Conservation (phyloP, 2,329 filamentous ascomycete genomes). For the Anthostomella pinea region DNA sequence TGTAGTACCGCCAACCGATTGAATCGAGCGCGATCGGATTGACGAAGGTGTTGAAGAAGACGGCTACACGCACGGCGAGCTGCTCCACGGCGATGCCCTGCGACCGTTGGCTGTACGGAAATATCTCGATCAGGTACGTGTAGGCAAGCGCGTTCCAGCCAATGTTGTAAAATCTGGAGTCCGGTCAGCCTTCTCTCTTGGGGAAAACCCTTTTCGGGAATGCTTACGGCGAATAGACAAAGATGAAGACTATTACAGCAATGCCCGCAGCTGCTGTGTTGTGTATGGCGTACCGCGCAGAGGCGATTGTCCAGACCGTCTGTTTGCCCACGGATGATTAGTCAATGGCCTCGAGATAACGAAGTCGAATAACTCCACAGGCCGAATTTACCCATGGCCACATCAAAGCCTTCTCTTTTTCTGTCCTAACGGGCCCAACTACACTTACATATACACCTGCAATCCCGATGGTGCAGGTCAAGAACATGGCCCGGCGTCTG, state of each 20-base stretch:
- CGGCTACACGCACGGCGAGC: background rate
- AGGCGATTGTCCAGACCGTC: slow-evolving; percentile 39
- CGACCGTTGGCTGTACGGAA: background rate
- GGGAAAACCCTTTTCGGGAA: slow-evolving; percentile 1
- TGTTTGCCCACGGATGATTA: too few relatives aligned
- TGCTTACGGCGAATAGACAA: slow-evolving; percentile 35
- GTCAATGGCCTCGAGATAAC: too few relatives aligned
- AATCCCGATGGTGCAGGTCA: slow-evolving; percentile 37
- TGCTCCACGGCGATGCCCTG: background rate
- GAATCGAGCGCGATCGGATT: background rate
- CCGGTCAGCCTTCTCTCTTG: too few relatives aligned
- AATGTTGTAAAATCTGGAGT: too few relatives aligned
- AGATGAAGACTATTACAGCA: slow-evolving; percentile 41
- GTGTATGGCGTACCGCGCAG: slow-evolving; percentile 36
- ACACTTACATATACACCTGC: slow-evolving; percentile 36
- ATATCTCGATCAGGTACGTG: slow-evolving; percentile 2
- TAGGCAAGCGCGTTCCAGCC: background rate
- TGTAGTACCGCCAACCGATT: slow-evolving; percentile 1
- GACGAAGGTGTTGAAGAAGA: background rate
- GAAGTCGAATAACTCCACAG: too few relatives aligned
- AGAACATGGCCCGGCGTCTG: slow-evolving; percentile 34
- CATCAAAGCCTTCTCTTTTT: too few relatives aligned
- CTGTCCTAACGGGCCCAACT: too few relatives aligned
- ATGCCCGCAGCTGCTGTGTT: slow-evolving; percentile 33
- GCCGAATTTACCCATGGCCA: too few relatives aligned